These are phyloP conservation scores for Backusella mclennaniae DNA, from an alignment of 192 early-diverging fungal species.

Conservation along the genomic window DNA sequence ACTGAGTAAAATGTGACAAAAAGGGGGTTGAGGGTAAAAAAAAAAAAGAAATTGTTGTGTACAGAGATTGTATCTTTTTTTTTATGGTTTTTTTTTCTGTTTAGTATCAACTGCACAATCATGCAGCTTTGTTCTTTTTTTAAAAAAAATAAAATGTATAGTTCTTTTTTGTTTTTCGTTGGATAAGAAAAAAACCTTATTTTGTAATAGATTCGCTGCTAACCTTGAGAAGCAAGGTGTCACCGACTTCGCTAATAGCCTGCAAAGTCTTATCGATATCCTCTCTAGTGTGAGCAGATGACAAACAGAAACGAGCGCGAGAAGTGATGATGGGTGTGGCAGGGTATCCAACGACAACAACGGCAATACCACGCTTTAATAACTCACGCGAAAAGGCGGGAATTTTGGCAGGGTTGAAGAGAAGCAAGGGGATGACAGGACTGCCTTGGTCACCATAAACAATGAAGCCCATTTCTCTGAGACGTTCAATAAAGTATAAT, in stretches of 20 bases:
- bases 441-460: conserved; percentile 85
- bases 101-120: neutral
- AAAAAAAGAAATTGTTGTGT: neutral
- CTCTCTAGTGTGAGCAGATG: conserved; percentile 87
- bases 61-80: neutral
- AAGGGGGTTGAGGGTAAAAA: neutral
- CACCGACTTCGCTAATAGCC: conserved; percentile 74
- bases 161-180: neutral
- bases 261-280: conserved; percentile 72
- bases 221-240: conserved; percentile 66
- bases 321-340: conserved; percentile 94
- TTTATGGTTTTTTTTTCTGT: neutral
- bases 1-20: neutral
- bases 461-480: conserved; percentile 91
- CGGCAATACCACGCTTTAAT: conserved; percentile 83
- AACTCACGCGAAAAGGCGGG: conserved; percentile 89
- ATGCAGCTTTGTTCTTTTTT: neutral
- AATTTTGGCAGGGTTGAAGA: conserved; percentile 96
- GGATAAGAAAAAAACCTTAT: neutral
- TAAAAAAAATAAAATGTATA: neutral
- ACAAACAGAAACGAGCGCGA: conserved; percentile 84
- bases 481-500: conserved; percentile 75
- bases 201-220: neutral
- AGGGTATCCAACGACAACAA: conserved; percentile 95
- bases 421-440: conserved; percentile 88